phyloP scores from a whole-genome alignment of 331 rosid genomes.

The Erythrophleum ivorense region DNA sequence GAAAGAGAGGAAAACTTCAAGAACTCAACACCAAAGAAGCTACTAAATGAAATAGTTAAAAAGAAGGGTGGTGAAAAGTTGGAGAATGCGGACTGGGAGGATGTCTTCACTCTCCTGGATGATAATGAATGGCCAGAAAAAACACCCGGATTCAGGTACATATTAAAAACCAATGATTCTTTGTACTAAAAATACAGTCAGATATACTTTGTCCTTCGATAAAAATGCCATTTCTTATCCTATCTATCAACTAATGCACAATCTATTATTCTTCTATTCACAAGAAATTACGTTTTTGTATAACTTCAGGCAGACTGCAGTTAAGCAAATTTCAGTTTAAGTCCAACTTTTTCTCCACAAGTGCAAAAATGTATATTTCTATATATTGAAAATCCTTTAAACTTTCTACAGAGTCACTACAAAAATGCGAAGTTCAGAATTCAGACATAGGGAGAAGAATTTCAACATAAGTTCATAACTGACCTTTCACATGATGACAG shows the following conservation, averaged over 20 bases:
- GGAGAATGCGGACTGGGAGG: constrained; percentile 89
- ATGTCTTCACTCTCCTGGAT: constrained; percentile 78
- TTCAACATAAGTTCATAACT: constrained; percentile 33
- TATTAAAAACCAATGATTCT: constrained; percentile 23
- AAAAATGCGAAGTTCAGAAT: constrained; percentile 10
- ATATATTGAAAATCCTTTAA: too few relatives aligned
- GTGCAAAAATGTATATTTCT: not conserved
- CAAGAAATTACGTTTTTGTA: not conserved
- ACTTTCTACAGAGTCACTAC: not conserved
- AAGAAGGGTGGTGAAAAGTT: constrained; percentile 55
- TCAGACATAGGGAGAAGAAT: constrained; percentile 20
- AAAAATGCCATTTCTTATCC: constrained; percentile 12
- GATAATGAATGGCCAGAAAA: constrained; percentile 75
- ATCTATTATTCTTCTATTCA: constrained; percentile 14
- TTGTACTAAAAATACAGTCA: constrained; percentile 19
- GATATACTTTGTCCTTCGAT: not conserved
- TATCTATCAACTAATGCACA: constrained; percentile 24
- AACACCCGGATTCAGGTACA: constrained; percentile 80
- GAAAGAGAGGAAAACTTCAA: constrained; percentile 87
- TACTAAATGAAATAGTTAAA: constrained; percentile 55
- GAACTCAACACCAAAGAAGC: constrained; percentile 57
- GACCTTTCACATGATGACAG: constrained; percentile 50
- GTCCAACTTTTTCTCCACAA: not conserved
- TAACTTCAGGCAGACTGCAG: not conserved
- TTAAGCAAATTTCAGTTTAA: not conserved